A percentile compares a stretch with the other conserved stretches of the same genome.
phyloP scores from a whole-genome alignment of 169 alveolate genomes.

The Eimeria maxima region DNA sequence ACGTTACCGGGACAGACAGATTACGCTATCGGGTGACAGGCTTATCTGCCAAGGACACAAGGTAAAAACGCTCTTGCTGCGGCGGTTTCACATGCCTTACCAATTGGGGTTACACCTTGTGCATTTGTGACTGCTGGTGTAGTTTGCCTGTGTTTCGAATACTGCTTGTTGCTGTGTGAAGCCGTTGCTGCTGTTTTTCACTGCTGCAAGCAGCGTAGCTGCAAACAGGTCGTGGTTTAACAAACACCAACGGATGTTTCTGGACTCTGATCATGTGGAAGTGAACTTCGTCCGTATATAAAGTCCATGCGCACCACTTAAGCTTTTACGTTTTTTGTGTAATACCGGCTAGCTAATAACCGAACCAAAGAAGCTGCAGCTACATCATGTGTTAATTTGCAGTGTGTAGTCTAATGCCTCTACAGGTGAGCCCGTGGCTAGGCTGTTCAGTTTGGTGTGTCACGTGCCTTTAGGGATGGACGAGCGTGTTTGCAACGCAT shows the following conservation, averaged over 20 bases:
- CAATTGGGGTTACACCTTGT: neutral
- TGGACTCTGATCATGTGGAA: neutral
- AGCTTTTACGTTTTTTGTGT: neutral
- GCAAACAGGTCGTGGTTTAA: neutral
- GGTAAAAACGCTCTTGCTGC: slow-evolving; percentile 15
- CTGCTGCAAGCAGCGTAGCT: neutral
- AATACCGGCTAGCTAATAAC: neutral
- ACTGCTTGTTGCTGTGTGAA: neutral
- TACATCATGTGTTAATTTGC: neutral
- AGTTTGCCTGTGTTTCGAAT: neutral
- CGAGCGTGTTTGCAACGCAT: slow-evolving; percentile 83
- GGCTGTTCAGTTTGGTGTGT: neutral
- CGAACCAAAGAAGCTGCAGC: neutral
- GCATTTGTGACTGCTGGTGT: neutral
- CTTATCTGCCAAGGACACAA: slow-evolving; percentile 70
- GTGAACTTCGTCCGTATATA: neutral
- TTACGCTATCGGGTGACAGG: slow-evolving; percentile 58
- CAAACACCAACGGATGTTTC: neutral
- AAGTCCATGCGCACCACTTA: neutral
- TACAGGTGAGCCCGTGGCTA: neutral
- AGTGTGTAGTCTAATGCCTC: neutral
- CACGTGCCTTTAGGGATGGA: slow-evolving; percentile 81
- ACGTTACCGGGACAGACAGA: slow-evolving; percentile 63
- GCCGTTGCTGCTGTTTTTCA: neutral
- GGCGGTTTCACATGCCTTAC: neutral